These are phyloP conservation scores for Pseudogymnoascus verrucosus DNA, from an alignment of 2,329 filamentous ascomycete genomes.

Conservation along the genomic window DNA sequence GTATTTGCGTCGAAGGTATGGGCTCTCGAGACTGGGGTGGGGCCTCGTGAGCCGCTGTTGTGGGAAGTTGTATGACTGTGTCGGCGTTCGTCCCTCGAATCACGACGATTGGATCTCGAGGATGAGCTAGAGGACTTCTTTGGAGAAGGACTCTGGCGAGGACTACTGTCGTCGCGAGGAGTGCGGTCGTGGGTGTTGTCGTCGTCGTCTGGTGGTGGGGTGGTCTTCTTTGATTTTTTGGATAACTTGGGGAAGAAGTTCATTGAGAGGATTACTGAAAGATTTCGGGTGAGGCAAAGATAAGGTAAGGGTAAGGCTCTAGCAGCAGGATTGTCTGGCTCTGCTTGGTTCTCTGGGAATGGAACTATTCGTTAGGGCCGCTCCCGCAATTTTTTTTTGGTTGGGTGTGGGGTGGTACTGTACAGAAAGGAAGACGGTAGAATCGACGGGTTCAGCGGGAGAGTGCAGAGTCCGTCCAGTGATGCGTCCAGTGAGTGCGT, in stretches of 20 bases:
- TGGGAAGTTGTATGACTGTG: slow-evolving; percentile 22
- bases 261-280: slow-evolving; percentile 19
- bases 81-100: slow-evolving; percentile 12
- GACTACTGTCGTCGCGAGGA: background rate
- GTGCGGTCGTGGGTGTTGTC: slow-evolving; percentile 10
- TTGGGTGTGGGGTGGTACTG: slow-evolving; percentile 5
- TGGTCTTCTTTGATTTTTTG: slow-evolving; percentile 28
- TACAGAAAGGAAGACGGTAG: slow-evolving; percentile 8
- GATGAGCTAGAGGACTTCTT: slow-evolving; percentile 21
- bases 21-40: slow-evolving; percentile 17
- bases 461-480: slow-evolving; percentile 6
- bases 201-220: slow-evolving; percentile 22
- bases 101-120: slow-evolving; percentile 20
- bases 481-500: background rate
- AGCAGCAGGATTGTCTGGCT: slow-evolving; percentile 8
- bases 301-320: slow-evolving; percentile 5
- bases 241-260: slow-evolving; percentile 30
- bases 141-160: slow-evolving; percentile 22
- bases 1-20: slow-evolving; percentile 57
- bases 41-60: slow-evolving; percentile 24
- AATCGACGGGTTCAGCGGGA: slow-evolving; percentile 7
- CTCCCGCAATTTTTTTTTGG: slow-evolving; percentile 10
- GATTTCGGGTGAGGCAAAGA: slow-evolving; percentile 3
- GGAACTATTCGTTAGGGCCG: slow-evolving; percentile 9
- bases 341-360: background rate